Percentiles rank a stretch among this genome's conserved stretches.
These are phyloP conservation scores for Fusarium pseudograminearum DNA, from an alignment of 2,329 filamentous ascomycete species.

Conservation along the genomic window DNA sequence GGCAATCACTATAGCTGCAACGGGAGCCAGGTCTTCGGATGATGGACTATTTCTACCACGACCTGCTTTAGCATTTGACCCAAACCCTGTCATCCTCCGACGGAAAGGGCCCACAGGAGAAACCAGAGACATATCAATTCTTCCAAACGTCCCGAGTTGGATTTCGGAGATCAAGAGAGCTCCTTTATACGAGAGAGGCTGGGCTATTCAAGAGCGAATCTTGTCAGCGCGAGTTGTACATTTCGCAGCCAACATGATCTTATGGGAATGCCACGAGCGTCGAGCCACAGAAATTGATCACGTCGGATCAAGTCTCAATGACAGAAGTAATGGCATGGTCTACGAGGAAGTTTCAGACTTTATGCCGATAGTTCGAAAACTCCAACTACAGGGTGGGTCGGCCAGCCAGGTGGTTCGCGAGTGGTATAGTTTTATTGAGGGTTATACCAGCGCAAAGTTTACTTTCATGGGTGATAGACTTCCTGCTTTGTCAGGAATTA, in stretches of 20 bases:
- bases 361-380: background rate
- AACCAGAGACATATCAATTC: background rate
- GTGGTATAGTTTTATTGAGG: background rate
- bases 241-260: background rate
- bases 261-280: conserved; percentile 1
- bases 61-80: background rate
- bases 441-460: background rate
- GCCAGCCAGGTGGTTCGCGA: background rate
- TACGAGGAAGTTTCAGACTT: background rate
- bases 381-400: fast-evolving
- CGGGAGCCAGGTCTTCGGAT: background rate
- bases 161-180: background rate
- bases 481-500: conserved; percentile 1
- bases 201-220: background rate
- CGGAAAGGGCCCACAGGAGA: fast-evolving
- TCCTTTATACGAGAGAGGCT: background rate
- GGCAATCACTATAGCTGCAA: background rate
- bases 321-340: background rate
- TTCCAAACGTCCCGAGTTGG: background rate
- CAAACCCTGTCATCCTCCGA: background rate
- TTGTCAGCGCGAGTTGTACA: background rate
- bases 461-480: background rate
- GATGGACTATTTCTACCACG: background rate
- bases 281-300: background rate
- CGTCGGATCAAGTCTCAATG: background rate